These are phyloP conservation scores for Arabidopsis hybrid DNA, from an alignment of 441 rosid genomes.

Conservation along the genomic window DNA sequence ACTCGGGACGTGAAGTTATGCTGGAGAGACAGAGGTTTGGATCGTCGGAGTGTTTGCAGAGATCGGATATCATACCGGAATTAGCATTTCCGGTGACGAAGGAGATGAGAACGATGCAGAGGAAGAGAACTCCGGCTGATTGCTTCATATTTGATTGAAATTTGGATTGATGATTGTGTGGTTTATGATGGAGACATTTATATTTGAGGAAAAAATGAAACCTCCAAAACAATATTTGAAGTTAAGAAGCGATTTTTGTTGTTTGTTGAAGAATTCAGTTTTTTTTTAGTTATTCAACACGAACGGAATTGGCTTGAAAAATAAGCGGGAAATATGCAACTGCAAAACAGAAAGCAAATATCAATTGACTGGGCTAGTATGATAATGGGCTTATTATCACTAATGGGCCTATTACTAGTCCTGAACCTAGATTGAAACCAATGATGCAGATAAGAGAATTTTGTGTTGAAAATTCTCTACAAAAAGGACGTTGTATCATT, in stretches of 20 bases:
- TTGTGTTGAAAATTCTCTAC: too few species aligned
- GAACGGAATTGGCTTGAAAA: constrained; percentile 5
- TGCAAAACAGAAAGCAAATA: constrained; percentile 17
- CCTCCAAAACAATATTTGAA: background rate
- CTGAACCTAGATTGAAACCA: background rate
- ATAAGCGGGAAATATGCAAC: constrained; percentile 28
- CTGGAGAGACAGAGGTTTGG: constrained; percentile 39
- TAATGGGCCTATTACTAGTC: background rate
- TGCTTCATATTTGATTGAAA: constrained; percentile 35
- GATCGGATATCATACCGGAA: constrained; percentile 26
- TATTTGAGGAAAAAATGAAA: background rate
- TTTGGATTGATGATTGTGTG: constrained; percentile 10
- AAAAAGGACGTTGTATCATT: too few species aligned
- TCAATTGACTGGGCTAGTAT: background rate
- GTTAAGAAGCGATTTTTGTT: constrained; percentile 1
- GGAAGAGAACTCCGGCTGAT: constrained; percentile 26
- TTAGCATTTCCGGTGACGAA: constrained; percentile 16
- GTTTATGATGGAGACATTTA: constrained; percentile 7
- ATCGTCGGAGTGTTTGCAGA: constrained; percentile 33
- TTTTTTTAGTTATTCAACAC: background rate
- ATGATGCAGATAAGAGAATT: too few species aligned
- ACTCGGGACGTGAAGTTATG: constrained; percentile 25
- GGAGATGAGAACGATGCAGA: constrained; percentile 22
- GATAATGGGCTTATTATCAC: background rate
- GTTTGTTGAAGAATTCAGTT: background rate